Base-by-base conservation (phyloP, 352 stramenopile genomes). In the Phytopythium oedochilum region DNA sequence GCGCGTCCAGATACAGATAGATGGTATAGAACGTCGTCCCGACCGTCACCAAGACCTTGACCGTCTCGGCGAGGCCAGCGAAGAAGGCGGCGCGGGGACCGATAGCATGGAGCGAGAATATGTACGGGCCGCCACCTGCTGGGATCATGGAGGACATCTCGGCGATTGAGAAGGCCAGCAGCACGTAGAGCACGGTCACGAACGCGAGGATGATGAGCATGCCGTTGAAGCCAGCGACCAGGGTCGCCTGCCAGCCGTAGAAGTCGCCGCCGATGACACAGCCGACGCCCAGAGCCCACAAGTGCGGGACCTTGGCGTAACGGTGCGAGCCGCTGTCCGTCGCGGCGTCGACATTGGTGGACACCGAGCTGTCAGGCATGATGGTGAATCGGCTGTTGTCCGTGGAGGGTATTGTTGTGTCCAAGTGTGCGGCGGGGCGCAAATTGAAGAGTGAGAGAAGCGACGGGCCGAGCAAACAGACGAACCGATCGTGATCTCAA, bases 161-260 rank as follows among this genome's bases (percentile, higher is more conserved):
- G n/a, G 75, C 73, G 49, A 86, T 81, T 20, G 75, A 86, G 57
- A 86, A 86, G 15, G 73, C 75, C 4, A 86, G 72, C 43, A 68
- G 68, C 42, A 81, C 65, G 60, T 86, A 86, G 6, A 86, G 65
- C 57, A 81, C 75, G 9, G 75, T 81, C 35, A 75, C 67, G 55
- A 86, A 66, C 44, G 66, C 59, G 32, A 86, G 44, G 46, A 83
- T 78, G 43, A 86, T 73, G 23, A 83, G 66, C 48, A 86, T 70
- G 7, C 75, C 73, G 34, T 75, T 60, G 59, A 86, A 86, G 40
- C 75, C 75, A 8, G 75, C 70, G 35, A 75, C 59, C 25, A 86
- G 64, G n/a, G 70, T 74, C 6, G 73, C 60, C 40, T 86, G 75
- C 75, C 75, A 86, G 50, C 75, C 75, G 61, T 81, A 86, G 62